A percentile compares a stretch with the other conserved stretches of the same genome.
These are phyloP conservation scores for Paramecium octaurelia DNA, from an alignment of 73 alveolate species.

Conservation along the genomic window DNA sequence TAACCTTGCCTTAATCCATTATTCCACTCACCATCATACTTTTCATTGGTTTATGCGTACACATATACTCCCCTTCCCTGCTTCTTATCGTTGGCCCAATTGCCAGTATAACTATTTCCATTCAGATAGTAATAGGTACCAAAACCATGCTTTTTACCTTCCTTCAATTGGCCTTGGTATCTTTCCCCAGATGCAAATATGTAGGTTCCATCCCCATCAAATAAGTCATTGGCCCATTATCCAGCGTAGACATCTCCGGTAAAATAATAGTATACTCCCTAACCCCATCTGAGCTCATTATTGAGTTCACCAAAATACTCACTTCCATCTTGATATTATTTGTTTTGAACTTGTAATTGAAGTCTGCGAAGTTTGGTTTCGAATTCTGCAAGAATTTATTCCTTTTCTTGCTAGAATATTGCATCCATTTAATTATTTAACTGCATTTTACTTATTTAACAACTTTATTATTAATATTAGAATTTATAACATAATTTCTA, in stretches of 20 bases:
- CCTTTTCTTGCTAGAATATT: conserved; percentile 37
- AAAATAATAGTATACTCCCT: conserved; percentile 54
- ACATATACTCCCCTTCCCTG: conserved; percentile 55
- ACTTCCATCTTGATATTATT: conserved; percentile 59
- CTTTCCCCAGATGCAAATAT: conserved; percentile 60
- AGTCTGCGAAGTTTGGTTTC: conserved; percentile 3
- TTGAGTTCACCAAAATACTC: conserved; percentile 52
- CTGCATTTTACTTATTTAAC: not conserved
- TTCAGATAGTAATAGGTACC: conserved; percentile 54
- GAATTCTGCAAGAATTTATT: conserved; percentile 26
- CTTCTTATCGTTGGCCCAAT: conserved; percentile 57
- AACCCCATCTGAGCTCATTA: conserved; percentile 55
- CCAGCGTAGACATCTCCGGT: conserved; percentile 67
- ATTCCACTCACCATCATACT: conserved; percentile 61
- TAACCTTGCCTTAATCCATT: conserved; percentile 58
- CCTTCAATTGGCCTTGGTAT: conserved; percentile 53
- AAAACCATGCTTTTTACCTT: conserved; percentile 58
- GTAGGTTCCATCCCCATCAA: conserved; percentile 62
- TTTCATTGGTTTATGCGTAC: conserved; percentile 50
- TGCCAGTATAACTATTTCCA: conserved; percentile 59
- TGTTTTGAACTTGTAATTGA: not conserved
- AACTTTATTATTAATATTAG: not conserved
- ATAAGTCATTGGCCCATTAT: conserved; percentile 57
- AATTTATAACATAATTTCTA: not conserved
- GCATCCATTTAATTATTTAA: not conserved